Evolutionary conservation across 495 filamentous ascomycete species (phyloP).

Genomic region (Aspergillus cristatus): DNA sequence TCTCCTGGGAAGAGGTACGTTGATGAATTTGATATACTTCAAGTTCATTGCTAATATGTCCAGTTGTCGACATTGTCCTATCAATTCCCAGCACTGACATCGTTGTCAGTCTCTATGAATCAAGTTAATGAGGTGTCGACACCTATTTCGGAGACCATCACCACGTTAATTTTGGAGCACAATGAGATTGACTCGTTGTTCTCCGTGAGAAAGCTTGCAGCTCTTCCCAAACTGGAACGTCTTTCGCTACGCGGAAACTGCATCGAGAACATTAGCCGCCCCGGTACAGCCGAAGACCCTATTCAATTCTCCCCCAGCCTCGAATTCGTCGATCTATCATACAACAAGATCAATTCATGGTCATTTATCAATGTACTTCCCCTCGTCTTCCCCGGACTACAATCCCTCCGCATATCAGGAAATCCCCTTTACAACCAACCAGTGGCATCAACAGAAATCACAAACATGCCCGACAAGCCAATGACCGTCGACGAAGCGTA

Average conservation of each 20-base stretch:
- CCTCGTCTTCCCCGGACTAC: constrained; percentile 53
- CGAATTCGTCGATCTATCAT: constrained; percentile 66
- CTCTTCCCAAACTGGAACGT: constrained; percentile 48
- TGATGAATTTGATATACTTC: constrained; percentile 8
- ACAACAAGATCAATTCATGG: constrained; percentile 67
- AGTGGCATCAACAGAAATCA: constrained; percentile 30
- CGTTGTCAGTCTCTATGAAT: constrained; percentile 50
- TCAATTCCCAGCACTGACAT: constrained; percentile 52
- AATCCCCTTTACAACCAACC: constrained; percentile 70
- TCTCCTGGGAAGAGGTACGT: constrained; percentile 63
- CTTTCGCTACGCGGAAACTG: constrained; percentile 37
- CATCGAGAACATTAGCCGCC: constrained; percentile 21
- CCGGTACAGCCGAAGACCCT: constrained; percentile 1
- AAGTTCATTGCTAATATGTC: neutral
- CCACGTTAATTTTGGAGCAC: constrained; percentile 59
- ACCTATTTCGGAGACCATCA: constrained; percentile 39
- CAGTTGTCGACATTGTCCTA: constrained; percentile 30
- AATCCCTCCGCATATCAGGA: constrained; percentile 63
- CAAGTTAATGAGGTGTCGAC: constrained; percentile 26
- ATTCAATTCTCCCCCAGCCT: constrained; percentile 35
- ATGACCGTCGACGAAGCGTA: constrained; percentile 64
- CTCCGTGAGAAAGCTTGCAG: constrained; percentile 46
- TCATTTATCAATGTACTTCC: constrained; percentile 57
- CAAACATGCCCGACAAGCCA: constrained; percentile 27
- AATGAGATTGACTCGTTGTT: constrained; percentile 59